Evolutionary conservation across 208 protist genomes (phyloP).

Genomic region (Trypanosoma scelopori): DNA sequence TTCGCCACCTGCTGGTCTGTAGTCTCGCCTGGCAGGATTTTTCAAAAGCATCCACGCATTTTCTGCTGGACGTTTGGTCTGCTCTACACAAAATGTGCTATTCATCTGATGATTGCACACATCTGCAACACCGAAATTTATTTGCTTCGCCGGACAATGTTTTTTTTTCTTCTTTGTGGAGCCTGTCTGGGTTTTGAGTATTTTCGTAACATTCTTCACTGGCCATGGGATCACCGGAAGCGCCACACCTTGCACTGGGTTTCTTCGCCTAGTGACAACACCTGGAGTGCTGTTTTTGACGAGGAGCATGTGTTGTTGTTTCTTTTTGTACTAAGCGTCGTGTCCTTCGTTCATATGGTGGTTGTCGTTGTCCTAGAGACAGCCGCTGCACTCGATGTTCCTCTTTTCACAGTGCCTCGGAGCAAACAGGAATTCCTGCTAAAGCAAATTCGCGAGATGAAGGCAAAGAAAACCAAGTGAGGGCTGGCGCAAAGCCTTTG

Average conservation of each 20-base stretch:
- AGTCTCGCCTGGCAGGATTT: constrained; percentile 69
- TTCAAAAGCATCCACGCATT: constrained; percentile 67
- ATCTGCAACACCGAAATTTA: constrained; percentile 49
- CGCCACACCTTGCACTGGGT: background rate
- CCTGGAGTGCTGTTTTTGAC: constrained; percentile 25
- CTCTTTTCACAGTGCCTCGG: constrained; percentile 57
- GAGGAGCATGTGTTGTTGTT: constrained; percentile 62
- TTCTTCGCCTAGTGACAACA: background rate
- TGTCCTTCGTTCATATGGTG: constrained; percentile 63
- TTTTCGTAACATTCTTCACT: constrained; percentile 33
- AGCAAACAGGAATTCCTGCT: constrained; percentile 48
- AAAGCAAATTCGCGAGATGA: constrained; percentile 25
- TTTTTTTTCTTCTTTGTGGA: constrained; percentile 62
- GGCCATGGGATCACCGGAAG: background rate
- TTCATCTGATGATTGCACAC: constrained; percentile 85
- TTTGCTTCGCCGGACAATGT: constrained; percentile 65
- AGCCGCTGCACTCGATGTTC: constrained; percentile 44
- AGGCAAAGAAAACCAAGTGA: constrained; percentile 12
- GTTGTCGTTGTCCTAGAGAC: constrained; percentile 45
- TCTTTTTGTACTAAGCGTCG: constrained; percentile 57
- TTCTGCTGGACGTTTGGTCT: constrained; percentile 85
- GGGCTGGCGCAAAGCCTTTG: background rate
- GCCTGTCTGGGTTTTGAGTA: constrained; percentile 56
- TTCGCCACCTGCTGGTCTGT: constrained; percentile 63
- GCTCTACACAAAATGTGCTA: constrained; percentile 74